Percentiles rank a stretch among this genome's conserved stretches.
phyloP scores from a whole-genome alignment of 2,329 filamentous ascomycete genomes.

The Aquanectria penicillioides region DNA sequence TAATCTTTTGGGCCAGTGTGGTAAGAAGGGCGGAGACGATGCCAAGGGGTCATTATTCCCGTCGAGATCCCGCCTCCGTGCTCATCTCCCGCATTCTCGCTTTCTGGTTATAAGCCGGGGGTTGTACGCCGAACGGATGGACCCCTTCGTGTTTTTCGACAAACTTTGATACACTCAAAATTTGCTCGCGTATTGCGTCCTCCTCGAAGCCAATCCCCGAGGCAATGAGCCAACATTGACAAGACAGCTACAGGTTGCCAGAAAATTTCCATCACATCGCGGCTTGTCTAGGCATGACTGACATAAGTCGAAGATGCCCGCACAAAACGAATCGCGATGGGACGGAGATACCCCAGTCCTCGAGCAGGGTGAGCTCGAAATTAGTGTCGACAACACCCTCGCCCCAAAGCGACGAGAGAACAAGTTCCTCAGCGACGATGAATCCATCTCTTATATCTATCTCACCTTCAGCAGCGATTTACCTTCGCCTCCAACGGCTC shows the following conservation, averaged over 20 bases:
- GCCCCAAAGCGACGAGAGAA: constrained; percentile 19
- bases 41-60: constrained; percentile 38
- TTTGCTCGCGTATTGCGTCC: not conserved
- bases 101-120: constrained; percentile 33
- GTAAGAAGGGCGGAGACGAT: constrained; percentile 31
- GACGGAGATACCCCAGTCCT: constrained; percentile 10
- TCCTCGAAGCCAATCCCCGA: not conserved
- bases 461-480: constrained; percentile 53
- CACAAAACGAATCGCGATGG: constrained; percentile 14
- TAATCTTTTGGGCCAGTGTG: constrained; percentile 20
- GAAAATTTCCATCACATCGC: not conserved
- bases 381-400: constrained; percentile 20
- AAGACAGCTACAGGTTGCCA: no score
- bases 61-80: constrained; percentile 36
- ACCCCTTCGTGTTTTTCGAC: constrained; percentile 17
- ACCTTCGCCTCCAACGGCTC: constrained; percentile 42
- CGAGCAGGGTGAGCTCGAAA: constrained; percentile 31
- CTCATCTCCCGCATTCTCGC: constrained; percentile 33
- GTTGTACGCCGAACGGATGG: constrained; percentile 30
- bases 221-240: not conserved
- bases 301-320: constrained; percentile 23
- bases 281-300: not conserved
- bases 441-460: constrained; percentile 52
- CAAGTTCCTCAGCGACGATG: constrained; percentile 19
- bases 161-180: not conserved